Evolutionary conservation across 345 rosid genomes (phyloP).

Genomic region (Cardamine resedifolia): DNA sequence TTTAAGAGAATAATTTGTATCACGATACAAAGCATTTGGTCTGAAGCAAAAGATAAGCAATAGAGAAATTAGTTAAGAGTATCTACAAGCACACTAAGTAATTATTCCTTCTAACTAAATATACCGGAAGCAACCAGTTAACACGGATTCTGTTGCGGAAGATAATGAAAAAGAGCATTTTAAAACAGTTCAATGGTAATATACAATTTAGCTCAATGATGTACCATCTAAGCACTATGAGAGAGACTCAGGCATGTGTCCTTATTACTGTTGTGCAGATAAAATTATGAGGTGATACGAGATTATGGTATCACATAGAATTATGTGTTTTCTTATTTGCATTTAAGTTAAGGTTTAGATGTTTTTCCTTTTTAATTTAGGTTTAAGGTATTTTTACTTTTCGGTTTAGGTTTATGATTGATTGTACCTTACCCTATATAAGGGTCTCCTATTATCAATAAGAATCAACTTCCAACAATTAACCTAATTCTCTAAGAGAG

Average conservation of each 20-base stretch:
- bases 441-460: too few relatives aligned
- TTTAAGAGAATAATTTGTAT: not conserved
- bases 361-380: too few relatives aligned
- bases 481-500: too few relatives aligned
- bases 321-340: too few relatives aligned
- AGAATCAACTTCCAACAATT: too few relatives aligned
- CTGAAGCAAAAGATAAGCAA: not conserved
- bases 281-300: too few relatives aligned
- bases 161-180: not conserved
- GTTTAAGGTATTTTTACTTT: too few relatives aligned
- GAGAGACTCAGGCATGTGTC: constrained; percentile 6
- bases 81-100: constrained; percentile 11
- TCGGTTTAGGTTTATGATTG: too few relatives aligned
- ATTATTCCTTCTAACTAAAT: not conserved
- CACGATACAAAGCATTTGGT: not conserved
- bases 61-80: not conserved
- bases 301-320: too few relatives aligned
- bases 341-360: too few relatives aligned
- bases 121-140: not conserved
- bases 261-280: not conserved
- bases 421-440: too few relatives aligned
- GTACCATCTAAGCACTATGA: not conserved
- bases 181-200: not conserved
- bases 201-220: not conserved
- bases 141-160: not conserved